Evolutionary conservation across 2,329 filamentous ascomycete genomes (phyloP).

Genomic region (Claviceps sp.): DNA sequence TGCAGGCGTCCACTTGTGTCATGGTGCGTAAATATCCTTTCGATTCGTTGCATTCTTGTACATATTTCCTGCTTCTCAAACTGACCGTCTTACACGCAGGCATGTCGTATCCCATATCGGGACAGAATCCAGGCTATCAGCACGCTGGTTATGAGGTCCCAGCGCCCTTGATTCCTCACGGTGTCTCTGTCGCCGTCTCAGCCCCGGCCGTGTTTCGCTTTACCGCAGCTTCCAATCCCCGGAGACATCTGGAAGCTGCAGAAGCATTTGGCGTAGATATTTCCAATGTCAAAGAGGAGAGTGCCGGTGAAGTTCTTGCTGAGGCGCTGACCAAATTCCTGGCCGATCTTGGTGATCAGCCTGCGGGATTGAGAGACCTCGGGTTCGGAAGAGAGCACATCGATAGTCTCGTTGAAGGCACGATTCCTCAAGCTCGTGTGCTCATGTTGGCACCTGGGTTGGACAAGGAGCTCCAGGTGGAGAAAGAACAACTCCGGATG

Average conservation of each 20-base stretch:
- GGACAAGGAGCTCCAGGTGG: conserved; percentile 51
- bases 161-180: conserved; percentile 79
- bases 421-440: conserved; percentile 81
- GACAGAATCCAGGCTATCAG: conserved; percentile 80
- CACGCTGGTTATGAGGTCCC: conserved; percentile 75
- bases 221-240: conserved; percentile 81
- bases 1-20: conserved; percentile 75
- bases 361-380: conserved; percentile 66
- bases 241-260: conserved; percentile 78
- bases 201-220: conserved; percentile 91
- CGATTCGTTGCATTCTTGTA: neutral
- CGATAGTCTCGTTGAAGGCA: conserved; percentile 80
- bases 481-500: conserved; percentile 56
- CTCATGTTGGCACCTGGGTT: conserved; percentile 82
- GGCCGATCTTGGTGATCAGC: conserved; percentile 76
- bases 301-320: conserved; percentile 73
- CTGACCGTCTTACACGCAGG: conserved; percentile 32
- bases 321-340: conserved; percentile 77
- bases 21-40: conserved; percentile 28
- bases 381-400: conserved; percentile 69
- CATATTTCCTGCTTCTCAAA: neutral
- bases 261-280: conserved; percentile 87
- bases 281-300: conserved; percentile 74
- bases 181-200: conserved; percentile 87
- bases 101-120: conserved; percentile 96